phyloP scores from a whole-genome alignment of 768 basidiomycete species.

The Mycena floridula region DNA sequence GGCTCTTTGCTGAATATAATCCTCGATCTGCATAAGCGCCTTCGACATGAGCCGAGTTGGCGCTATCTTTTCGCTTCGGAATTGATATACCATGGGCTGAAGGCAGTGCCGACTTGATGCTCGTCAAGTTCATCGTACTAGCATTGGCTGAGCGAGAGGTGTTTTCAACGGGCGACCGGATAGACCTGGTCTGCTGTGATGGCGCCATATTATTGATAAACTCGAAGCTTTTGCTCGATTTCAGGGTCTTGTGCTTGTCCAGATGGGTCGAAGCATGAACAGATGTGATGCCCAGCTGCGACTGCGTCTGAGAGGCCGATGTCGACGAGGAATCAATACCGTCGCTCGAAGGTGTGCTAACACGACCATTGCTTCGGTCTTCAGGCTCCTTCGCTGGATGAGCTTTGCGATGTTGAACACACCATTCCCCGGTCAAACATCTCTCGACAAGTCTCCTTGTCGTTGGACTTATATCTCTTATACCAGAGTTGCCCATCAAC shows the following conservation, averaged over 20 bases:
- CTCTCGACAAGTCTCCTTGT: conserved; percentile 90
- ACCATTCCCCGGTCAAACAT: conserved; percentile 86
- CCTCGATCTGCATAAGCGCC: conserved; percentile 13
- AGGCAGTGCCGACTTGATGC: not conserved
- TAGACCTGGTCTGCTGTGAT: not conserved
- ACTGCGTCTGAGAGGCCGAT: conserved; percentile 8
- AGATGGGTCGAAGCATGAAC: conserved; percentile 24
- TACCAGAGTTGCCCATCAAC: conserved; percentile 63
- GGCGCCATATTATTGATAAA: conserved; percentile 29
- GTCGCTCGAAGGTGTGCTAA: conserved; percentile 39
- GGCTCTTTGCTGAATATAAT: conserved; percentile 6
- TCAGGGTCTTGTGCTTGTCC: conserved; percentile 39
- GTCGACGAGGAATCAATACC: conserved; percentile 28
- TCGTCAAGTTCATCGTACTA: not conserved
- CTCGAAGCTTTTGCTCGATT: conserved; percentile 64
- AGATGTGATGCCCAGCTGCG: conserved; percentile 17
- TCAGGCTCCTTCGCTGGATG: conserved; percentile 20
- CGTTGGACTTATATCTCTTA: conserved; percentile 80
- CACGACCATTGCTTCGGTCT: conserved; percentile 22
- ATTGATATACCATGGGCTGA: not conserved
- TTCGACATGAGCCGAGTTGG: conserved; percentile 18
- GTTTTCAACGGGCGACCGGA: not conserved
- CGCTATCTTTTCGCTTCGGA: conserved; percentile 20
- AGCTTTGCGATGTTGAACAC: conserved; percentile 55
- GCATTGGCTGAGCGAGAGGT: not conserved